These are phyloP conservation scores for Salicornia ramosissima DNA, from an alignment of 148 eudicot genomes.

Conservation along the genomic window DNA sequence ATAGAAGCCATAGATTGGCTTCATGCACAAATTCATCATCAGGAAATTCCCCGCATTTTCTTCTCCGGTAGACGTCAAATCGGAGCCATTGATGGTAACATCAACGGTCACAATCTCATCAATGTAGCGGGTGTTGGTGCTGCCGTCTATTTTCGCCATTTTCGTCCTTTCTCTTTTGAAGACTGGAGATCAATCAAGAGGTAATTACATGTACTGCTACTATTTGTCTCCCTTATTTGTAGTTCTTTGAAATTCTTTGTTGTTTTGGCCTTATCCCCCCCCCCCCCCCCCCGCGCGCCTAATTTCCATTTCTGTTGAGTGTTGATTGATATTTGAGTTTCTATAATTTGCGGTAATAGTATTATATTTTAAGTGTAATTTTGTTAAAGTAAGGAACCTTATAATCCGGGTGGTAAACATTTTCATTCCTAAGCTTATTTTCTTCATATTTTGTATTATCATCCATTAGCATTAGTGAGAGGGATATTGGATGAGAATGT, in stretches of 20 bases:
- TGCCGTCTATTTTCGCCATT: constrained; percentile 62
- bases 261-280: no score
- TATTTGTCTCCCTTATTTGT: background rate
- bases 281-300: no score
- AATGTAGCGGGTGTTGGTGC: constrained; percentile 90
- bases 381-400: no score
- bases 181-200: constrained; percentile 86
- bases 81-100: constrained; percentile 4
- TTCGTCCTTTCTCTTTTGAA: constrained; percentile 55
- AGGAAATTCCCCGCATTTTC: constrained; percentile 62
- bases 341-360: no score
- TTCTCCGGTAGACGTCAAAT: constrained; percentile 67
- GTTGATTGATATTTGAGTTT: no score
- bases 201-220: constrained; percentile 20
- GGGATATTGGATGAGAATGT: no score
- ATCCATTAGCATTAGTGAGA: no score
- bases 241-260: background rate
- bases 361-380: no score
- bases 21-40: constrained; percentile 40
- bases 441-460: no score
- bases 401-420: no score
- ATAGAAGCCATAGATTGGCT: constrained; percentile 87
- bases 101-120: constrained; percentile 35
- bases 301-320: no score
- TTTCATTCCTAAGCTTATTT: no score